Percentiles rank a stretch among this genome's conserved stretches.
phyloP scores from a whole-genome alignment of 495 filamentous ascomycete species.

The Neurospora hispaniola region DNA sequence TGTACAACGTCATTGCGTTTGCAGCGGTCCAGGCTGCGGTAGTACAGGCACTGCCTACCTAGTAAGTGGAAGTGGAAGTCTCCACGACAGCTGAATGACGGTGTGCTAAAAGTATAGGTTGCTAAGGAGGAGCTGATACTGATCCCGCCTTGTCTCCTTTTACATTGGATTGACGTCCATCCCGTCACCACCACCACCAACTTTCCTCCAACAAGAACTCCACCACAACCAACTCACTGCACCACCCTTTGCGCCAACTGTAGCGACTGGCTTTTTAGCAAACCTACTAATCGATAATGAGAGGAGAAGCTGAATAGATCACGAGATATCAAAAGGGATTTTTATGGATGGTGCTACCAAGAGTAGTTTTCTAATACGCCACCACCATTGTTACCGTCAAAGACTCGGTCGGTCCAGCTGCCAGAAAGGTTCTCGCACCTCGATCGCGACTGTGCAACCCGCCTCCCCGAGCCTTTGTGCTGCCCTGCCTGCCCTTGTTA shows the following conservation, averaged over 20 bases:
- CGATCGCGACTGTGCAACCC: background rate
- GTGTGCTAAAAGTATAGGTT: background rate
- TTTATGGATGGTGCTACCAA: background rate
- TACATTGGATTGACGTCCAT: background rate
- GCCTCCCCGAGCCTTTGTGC: background rate
- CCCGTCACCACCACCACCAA: background rate
- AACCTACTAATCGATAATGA: background rate
- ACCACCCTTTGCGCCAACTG: background rate
- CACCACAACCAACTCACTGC: background rate
- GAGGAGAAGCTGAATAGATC: background rate
- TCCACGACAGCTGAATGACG: background rate
- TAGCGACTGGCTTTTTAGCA: background rate
- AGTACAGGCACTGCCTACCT: background rate
- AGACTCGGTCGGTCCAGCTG: background rate
- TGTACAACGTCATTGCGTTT: background rate
- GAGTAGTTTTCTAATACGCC: background rate
- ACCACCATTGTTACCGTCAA: background rate
- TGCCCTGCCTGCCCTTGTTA: background rate
- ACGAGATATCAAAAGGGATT: background rate
- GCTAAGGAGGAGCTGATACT: background rate
- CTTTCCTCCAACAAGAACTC: background rate
- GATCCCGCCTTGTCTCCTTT: background rate
- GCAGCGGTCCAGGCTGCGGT: background rate
- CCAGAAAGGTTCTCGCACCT: background rate
- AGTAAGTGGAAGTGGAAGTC: background rate